phyloP scores from a whole-genome alignment of 768 basidiomycete genomes.

The Macrolepiota dolichaula region DNA sequence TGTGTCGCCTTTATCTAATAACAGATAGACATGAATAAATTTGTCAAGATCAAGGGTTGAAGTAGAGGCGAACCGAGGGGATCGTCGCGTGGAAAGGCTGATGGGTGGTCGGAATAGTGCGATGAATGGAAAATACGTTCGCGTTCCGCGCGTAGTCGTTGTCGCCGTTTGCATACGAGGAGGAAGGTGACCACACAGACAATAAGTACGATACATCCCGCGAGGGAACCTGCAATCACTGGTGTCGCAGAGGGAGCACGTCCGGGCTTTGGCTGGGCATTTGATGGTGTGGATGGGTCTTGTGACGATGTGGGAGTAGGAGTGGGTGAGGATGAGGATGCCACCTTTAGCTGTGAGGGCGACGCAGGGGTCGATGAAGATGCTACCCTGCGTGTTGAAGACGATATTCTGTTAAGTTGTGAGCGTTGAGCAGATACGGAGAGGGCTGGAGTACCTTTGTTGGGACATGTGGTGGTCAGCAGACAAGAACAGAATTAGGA shows the following conservation, averaged over 20 bases:
- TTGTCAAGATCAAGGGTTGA: neutral
- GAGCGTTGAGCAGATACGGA: neutral
- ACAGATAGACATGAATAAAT: neutral
- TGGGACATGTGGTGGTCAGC: conserved; percentile 12
- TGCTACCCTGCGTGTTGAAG: neutral
- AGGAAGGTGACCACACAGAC: neutral
- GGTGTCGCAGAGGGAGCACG: neutral
- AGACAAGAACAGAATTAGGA: conserved; percentile 11
- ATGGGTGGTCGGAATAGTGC: neutral
- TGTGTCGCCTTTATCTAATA: neutral
- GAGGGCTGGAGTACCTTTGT: neutral
- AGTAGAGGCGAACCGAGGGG: neutral
- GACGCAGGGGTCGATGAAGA: neutral
- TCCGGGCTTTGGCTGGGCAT: neutral
- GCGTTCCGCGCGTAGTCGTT: neutral
- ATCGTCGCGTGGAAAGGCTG: neutral
- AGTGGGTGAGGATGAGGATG: neutral
- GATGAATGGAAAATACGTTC: neutral
- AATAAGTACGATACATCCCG: neutral
- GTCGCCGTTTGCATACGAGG: neutral
- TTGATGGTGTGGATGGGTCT: neutral
- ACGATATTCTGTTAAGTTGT: neutral
- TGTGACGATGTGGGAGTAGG: neutral
- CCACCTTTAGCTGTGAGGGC: neutral
- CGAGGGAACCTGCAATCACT: conserved; percentile 6